Evolutionary conservation across 345 rosid genomes (phyloP).

Genomic region (Carallia pectinifolia): DNA sequence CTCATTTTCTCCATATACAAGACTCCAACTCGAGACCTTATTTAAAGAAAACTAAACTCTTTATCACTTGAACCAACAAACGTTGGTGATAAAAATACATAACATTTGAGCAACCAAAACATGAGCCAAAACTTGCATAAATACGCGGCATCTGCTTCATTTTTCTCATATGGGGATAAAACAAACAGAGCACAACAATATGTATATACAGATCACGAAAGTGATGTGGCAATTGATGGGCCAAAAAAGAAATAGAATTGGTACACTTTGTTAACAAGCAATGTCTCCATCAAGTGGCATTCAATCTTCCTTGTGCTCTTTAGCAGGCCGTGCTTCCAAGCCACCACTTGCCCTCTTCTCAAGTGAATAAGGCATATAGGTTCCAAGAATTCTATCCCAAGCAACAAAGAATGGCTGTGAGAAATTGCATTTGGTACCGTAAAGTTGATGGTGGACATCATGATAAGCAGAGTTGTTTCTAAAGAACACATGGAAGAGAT

Average conservation of each 20-base stretch:
- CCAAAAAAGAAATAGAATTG: neutral
- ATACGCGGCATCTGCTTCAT: neutral
- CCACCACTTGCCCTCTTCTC: slow-evolving; percentile 1
- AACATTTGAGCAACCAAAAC: no score
- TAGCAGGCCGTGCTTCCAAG: neutral
- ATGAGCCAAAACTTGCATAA: neutral
- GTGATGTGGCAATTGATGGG: neutral
- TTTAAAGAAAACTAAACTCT: no score
- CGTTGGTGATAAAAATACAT: neutral
- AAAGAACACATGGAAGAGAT: neutral
- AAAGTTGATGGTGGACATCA: slow-evolving; percentile 9
- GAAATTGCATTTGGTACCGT: slow-evolving; percentile 7
- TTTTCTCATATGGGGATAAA: neutral
- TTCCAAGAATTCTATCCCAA: slow-evolving; percentile 10
- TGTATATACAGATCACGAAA: slow-evolving; percentile 14
- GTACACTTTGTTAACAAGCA: slow-evolving; percentile 4
- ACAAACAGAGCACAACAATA: slow-evolving; percentile 4
- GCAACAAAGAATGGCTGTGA: slow-evolving; percentile 8
- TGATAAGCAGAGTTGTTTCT: slow-evolving; percentile 9
- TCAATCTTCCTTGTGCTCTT: slow-evolving; percentile 14
- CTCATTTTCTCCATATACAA: no score
- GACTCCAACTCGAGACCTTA: no score
- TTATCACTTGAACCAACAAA: no score
- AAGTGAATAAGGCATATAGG: slow-evolving; percentile 6
- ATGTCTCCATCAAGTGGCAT: neutral